These are phyloP conservation scores for Cladophialophora chaetospira DNA, from an alignment of 2,329 filamentous ascomycete genomes.

Conservation along the genomic window DNA sequence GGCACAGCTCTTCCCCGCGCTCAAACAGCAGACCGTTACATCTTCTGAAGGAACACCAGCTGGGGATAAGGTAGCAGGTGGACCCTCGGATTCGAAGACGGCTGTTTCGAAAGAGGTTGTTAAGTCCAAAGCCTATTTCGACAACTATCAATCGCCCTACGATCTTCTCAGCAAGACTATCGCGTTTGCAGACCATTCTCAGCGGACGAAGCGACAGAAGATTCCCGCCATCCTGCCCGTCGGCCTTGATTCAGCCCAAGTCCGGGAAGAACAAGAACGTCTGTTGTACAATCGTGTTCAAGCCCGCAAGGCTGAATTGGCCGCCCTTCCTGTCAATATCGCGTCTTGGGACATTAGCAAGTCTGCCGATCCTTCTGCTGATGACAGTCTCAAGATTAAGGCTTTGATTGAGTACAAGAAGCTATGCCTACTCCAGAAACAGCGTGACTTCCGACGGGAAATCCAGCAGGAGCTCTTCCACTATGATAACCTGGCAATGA, in stretches of 20 bases:
- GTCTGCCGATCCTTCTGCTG: constrained; percentile 69
- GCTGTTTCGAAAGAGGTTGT: constrained; percentile 32
- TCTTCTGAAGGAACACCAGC: constrained; percentile 39
- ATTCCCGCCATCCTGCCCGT: constrained; percentile 87
- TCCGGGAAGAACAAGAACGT: constrained; percentile 83
- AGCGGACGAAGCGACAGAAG: constrained; percentile 73
- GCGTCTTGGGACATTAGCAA: constrained; percentile 79
- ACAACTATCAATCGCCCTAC: constrained; percentile 75
- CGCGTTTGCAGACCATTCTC: constrained; percentile 76
- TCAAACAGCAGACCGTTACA: constrained; percentile 42
- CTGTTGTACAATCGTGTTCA: constrained; percentile 88
- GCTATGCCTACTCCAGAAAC: constrained; percentile 82
- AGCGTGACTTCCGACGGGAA: constrained; percentile 80
- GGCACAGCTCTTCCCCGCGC: constrained; percentile 73
- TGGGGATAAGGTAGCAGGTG: constrained; percentile 39
- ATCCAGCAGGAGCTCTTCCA: constrained; percentile 91
- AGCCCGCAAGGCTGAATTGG: constrained; percentile 80
- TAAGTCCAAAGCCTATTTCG: constrained; percentile 55
- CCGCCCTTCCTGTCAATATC: constrained; percentile 79
- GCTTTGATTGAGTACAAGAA: constrained; percentile 95
- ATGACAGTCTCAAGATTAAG: constrained; percentile 82
- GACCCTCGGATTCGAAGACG: constrained; percentile 35
- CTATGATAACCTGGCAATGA: constrained; percentile 96
- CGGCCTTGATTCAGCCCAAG: constrained; percentile 81
- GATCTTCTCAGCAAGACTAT: constrained; percentile 61